Base-by-base conservation (phyloP, 176 grass and related monocot species). In the Cymbopogon citratus region DNA sequence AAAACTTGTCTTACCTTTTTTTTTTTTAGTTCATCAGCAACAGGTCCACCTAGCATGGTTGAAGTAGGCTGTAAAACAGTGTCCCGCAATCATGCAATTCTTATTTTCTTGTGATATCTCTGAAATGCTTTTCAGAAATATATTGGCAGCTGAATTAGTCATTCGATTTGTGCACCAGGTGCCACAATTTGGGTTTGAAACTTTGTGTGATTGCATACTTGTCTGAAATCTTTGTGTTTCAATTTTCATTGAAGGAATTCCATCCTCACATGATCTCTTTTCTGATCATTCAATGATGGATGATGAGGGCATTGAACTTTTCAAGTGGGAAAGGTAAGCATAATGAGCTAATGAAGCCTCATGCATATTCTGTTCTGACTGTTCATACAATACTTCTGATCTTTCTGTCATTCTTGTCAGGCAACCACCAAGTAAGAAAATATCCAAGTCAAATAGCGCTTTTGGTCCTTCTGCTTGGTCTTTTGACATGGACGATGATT, bases 281-380 rank as follows among this genome's bases (percentile, higher is more conserved):
- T 59, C 72, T 81, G 56, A 76, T 64, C 78, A 77, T 57, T 72
- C 65, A 3, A 59, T 77, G 46, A 57, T 85, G 87, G 71, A 77
- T 51, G 83, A 57, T 14, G 48, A 77, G 27, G 64, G 33, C 59
- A 65, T 68, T 76, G 28, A 77, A 48, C 43, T 46, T 71, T 89
- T 81, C 21, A n/a, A 89, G 25, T 85, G 83, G 83, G 83, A 85
- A 82, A 82, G 83, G 87, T 89, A 85, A 85, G 64, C 56, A 77
- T 26, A 85, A 41, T n/a, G 81, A 64, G 38, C 71, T 26, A 85
- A 51, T 27, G 85, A 64, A 33, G 34, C 35, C 14, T 77, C 36
- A 46, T 81, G 54, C 54, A 77, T 57, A 64, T n/a, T n/a, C n/a
- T n/a, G n/a, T n/a, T n/a, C n/a, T n/a, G 44, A 36, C 44, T 63